A percentile compares a stretch with the other conserved stretches of the same genome.
phyloP scores from a whole-genome alignment of 179 eudicot species.

The Pouteria campechiana region DNA sequence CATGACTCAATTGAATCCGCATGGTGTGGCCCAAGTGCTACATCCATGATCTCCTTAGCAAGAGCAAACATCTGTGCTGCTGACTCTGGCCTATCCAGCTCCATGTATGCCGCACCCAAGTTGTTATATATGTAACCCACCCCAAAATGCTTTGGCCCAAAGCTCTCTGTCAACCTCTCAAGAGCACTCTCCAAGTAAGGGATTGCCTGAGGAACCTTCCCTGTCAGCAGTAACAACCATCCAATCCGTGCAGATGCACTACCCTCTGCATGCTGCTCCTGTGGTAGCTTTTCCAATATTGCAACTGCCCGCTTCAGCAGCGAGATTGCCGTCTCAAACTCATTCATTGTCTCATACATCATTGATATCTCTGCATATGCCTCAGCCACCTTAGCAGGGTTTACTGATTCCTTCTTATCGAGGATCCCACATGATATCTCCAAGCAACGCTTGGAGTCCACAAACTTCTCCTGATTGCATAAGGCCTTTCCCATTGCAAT shows the following conservation, averaged over 20 bases:
- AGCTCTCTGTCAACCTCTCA: constrained; percentile 74
- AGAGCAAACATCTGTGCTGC: constrained; percentile 92
- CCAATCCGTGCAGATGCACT: constrained; percentile 83
- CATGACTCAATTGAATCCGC: constrained; percentile 67
- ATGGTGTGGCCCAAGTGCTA: constrained; percentile 76
- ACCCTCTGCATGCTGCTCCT: constrained; percentile 80
- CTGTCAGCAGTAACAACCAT: constrained; percentile 74
- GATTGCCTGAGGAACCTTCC: constrained; percentile 59
- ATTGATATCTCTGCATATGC: constrained; percentile 80
- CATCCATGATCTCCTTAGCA: constrained; percentile 95
- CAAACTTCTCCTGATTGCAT: constrained; percentile 57
- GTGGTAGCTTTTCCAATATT: constrained; percentile 65
- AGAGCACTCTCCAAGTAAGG: constrained; percentile 82
- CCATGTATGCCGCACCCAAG: constrained; percentile 91
- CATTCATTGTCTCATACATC: constrained; percentile 86
- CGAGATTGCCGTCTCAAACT: constrained; percentile 69
- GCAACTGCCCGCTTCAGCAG: constrained; percentile 53
- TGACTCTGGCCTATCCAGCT: constrained; percentile 80
- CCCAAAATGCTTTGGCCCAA: constrained; percentile 78
- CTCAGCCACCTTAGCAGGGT: constrained; percentile 59
- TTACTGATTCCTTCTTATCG: constrained; percentile 44
- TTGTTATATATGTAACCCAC: constrained; percentile 87
- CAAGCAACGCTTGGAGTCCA: constrained; percentile 67
- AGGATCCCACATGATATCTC: constrained; percentile 57
- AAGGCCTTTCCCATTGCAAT: constrained; percentile 84